Evolutionary conservation across 2,329 filamentous ascomycete species (phyloP), one percentile per base, ranked within the genome.

Genomic region (Teratosphaeria zuluensis): DNA sequence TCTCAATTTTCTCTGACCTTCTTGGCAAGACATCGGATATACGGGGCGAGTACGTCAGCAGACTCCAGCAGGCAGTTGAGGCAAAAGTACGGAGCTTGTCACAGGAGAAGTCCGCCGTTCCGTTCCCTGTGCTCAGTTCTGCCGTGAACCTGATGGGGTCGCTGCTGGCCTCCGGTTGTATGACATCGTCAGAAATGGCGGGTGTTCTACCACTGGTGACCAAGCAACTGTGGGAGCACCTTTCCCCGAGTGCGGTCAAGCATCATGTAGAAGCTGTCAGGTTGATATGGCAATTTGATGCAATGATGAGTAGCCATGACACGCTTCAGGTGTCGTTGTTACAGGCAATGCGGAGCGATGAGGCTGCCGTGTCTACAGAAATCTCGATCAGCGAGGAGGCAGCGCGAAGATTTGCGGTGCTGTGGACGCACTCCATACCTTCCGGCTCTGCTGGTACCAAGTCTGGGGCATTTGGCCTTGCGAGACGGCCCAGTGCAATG

Each of bases 241-340:
- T 99, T 46, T 89, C 90, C 0, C 86, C 89, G n/a, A 80, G 85
- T 12, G 86, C 87, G 62, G 91, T 92, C 0, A 96, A 96, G 69
- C 95, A 92, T 65, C 94, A 97, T 69, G 92, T 99, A 33, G 95
- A 99, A 75, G 87, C 91, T 19, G 89, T 95, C 8, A 85, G 89
- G 59, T 87, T 85, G 65, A 77, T 99, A 46, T 95, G 94, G 89
- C 85, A 90, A 64, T 76, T 99, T 56, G 91, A 97, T 65, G 62
- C 64, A 12, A 53, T 68, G n/a, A 21, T 64, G 1, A 48, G 59
- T 19, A 42, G 63, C 12, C 55, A 53, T 24, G 65, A 67, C 51
- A 58, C 54, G 11, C 28, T 68, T 21, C 56, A 59, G 51, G 65
- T 65, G 28, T 63, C 64, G 24, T 53, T 70, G 35, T 33, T 58